phyloP scores from a whole-genome alignment of 108 stramenopile genomes.

The Fistulifera solaris region DNA sequence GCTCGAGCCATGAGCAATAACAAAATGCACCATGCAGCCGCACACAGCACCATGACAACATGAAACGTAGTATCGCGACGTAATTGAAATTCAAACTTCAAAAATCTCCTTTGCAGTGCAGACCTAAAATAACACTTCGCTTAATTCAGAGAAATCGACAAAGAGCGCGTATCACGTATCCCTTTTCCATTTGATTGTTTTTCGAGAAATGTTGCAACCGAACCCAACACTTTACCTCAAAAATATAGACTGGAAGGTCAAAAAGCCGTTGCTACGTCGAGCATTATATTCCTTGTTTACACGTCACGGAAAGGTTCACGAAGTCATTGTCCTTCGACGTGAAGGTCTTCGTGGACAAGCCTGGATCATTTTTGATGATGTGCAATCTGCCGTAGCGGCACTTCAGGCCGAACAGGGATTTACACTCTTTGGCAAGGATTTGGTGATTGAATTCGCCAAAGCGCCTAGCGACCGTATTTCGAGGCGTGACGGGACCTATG shows the following conservation, averaged over 20 bases:
- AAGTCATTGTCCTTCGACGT: slow-evolving; percentile 68
- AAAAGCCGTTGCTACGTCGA: slow-evolving; percentile 86
- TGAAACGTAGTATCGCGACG: too few species aligned
- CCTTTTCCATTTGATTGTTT: too few species aligned
- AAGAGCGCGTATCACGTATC: too few species aligned
- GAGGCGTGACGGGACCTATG: slow-evolving; percentile 79
- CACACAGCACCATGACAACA: too few species aligned
- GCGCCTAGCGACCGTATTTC: slow-evolving; percentile 67
- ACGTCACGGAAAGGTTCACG: slow-evolving; percentile 89
- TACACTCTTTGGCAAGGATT: slow-evolving; percentile 82
- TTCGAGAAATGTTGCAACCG: slow-evolving; percentile 15
- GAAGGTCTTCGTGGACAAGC: slow-evolving; percentile 85
- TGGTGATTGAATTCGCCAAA: slow-evolving; percentile 82
- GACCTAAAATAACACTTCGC: too few species aligned
- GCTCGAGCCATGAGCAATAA: too few species aligned
- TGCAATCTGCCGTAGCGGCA: slow-evolving; percentile 83
- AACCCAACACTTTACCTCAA: slow-evolving; percentile 87
- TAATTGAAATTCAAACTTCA: too few species aligned
- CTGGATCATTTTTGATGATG: slow-evolving; percentile 88
- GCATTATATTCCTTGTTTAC: slow-evolving; percentile 85
- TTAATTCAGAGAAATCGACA: too few species aligned
- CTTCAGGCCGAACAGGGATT: slow-evolving; percentile 84
- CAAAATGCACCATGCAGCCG: too few species aligned
- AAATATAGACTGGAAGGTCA: slow-evolving; percentile 97
- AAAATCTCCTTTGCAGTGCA: too few species aligned